Evolutionary conservation across 1,284 basidiomycete genomes (phyloP), one percentile per base, ranked within the genome.

Genomic region (Fomitopsis palustris): DNA sequence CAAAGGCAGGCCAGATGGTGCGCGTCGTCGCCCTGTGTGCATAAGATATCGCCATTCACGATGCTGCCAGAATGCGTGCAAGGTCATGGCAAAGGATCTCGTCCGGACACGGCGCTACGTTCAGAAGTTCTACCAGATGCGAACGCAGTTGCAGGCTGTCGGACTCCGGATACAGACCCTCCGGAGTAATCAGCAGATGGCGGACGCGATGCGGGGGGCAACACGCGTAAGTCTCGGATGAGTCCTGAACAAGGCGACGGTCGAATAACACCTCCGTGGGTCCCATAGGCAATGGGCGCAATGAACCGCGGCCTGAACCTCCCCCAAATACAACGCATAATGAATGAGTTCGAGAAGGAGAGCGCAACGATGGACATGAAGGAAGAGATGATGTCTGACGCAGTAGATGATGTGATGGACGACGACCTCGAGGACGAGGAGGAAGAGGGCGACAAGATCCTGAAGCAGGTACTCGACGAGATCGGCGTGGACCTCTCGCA

Each of bases 351-450:
- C 67, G 96, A 99, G 78, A 91, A 89, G 69, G 97, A 99, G 77
- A 96, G 90, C 64, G 88, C 92, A 10, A 93, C 91, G 73, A 99
- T 99, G 97, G 96, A 99, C 75, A 99, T 99, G 97, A 99, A 98
- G 77, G 97, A 98, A 76, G 96, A 98, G 74, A 97, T 99, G 92
- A 99, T 99, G 96, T 93, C 91, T 39, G 97, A 99, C 62, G 92
- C 96, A 1, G 92, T 99, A 9, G 97, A 99, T 75, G 96, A 98
- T 70, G 96, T 95, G 39, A 98, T 99, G 95, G 95, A 97, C 69
- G 92, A 93, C 54, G 93, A 95, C 23, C 80, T 79, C 39, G 94
- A 95, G 65, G 96, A 96, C 55, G 96, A 97, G 74, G 96, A 98
- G 68, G 93, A 93, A 66, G 96, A 98, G 69, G 89, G 95, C 27